Conservation (phyloP, 2,329 filamentous ascomycete genomes). For the Aspergillus vadensis region DNA sequence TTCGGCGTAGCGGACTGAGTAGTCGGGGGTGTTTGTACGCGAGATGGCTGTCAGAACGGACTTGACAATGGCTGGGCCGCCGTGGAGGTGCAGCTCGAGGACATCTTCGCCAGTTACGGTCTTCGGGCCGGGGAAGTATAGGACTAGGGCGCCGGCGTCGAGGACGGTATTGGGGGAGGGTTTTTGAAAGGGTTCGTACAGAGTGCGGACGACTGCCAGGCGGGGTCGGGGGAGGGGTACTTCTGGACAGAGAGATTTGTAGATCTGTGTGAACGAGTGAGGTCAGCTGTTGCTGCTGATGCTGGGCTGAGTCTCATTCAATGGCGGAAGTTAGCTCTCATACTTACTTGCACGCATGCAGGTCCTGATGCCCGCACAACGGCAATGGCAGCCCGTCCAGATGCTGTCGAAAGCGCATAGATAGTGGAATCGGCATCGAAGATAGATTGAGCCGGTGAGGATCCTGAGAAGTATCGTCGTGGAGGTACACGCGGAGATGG, state of each 20-base stretch:
- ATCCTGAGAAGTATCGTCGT: conserved; percentile 28
- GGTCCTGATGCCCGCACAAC: conserved; percentile 85
- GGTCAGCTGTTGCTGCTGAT: background rate
- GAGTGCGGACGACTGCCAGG: conserved; percentile 70
- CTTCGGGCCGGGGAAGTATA: conserved; percentile 78
- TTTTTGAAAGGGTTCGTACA: conserved; percentile 61
- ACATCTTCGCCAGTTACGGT: conserved; percentile 93
- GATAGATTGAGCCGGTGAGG: conserved; percentile 17
- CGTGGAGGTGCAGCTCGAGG: conserved; percentile 92
- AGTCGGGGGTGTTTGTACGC: conserved; percentile 26
- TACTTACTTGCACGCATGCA: conserved; percentile 65
- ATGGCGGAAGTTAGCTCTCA: background rate
- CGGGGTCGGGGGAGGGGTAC: conserved; percentile 59
- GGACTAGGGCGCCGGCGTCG: conserved; percentile 76
- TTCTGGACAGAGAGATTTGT: conserved; percentile 62
- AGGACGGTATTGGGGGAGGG: conserved; percentile 52
- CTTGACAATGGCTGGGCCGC: conserved; percentile 83
- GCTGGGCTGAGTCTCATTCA: no score
- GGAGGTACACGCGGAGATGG: conserved; percentile 9
- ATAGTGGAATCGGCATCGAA: conserved; percentile 63
- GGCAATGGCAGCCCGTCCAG: conserved; percentile 85
- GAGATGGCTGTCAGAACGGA: conserved; percentile 80
- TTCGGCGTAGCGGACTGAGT: conserved; percentile 78
- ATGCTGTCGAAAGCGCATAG: conserved; percentile 85
- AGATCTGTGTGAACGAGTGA: conserved; percentile 56